These are phyloP conservation scores for Umbelopsis sp. DNA, from an alignment of 192 early-diverging fungal species.

Conservation along the genomic window DNA sequence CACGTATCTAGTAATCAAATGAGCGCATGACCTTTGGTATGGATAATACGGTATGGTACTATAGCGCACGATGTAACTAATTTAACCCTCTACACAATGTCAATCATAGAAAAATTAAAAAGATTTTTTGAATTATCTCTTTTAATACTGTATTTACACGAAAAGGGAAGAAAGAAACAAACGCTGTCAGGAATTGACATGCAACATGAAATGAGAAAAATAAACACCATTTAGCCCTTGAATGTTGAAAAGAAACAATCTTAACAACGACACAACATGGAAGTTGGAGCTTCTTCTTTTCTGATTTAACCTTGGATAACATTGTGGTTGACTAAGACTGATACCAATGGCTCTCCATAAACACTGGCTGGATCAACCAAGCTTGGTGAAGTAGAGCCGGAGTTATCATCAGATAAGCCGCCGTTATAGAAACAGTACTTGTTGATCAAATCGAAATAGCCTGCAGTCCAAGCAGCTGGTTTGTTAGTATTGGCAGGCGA, in stretches of 20 bases:
- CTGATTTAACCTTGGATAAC: neutral
- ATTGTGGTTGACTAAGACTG: neutral
- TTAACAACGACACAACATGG: too few species aligned
- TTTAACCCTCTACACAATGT: too few species aligned
- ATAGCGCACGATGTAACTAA: too few species aligned
- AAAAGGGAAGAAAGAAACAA: neutral
- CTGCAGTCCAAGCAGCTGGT: conserved; percentile 7
- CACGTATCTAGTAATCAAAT: neutral
- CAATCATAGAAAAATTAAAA: too few species aligned
- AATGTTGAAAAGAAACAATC: too few species aligned
- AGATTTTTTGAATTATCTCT: neutral
- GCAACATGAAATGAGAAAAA: neutral
- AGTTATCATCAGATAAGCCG: neutral
- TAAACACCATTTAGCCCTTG: neutral
- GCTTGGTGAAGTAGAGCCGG: neutral
- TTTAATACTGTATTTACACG: neutral
- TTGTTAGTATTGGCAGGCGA: neutral
- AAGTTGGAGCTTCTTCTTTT: neutral
- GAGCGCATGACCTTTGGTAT: neutral
- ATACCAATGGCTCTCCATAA: neutral
- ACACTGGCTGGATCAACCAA: conserved; percentile 13
- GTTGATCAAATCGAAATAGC: conserved; percentile 50
- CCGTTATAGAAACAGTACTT: conserved; percentile 53
- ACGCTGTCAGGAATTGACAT: neutral
- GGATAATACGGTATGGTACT: too few species aligned